A percentile compares a stretch with the other conserved stretches of the same genome.
phyloP scores from a whole-genome alignment of 2,329 filamentous ascomycete genomes.

The Epichloe sp. region DNA sequence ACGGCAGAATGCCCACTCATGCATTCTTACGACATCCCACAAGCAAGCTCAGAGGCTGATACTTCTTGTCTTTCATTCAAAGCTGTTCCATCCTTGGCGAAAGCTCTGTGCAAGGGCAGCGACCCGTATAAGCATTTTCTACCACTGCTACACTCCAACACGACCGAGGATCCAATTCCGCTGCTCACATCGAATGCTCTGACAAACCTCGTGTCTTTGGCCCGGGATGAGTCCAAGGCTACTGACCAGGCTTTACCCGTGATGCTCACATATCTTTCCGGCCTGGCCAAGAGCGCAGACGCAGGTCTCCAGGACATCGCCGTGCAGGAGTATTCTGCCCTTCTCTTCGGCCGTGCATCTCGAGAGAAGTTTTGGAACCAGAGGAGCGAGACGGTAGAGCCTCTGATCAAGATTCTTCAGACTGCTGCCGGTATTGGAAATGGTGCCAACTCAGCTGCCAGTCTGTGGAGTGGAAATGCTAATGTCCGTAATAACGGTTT shows the following conservation, averaged over 20 bases:
- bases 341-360: conserved; percentile 63
- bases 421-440: conserved; percentile 61
- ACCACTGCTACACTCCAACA: conserved; percentile 71
- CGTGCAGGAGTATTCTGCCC: conserved; percentile 76
- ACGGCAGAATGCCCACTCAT: not conserved
- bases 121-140: conserved; percentile 76
- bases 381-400: conserved; percentile 68
- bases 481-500: conserved; percentile 45
- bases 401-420: conserved; percentile 69
- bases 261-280: conserved; percentile 75
- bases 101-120: conserved; percentile 59
- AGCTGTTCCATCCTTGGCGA: conserved; percentile 71
- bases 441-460: conserved; percentile 48
- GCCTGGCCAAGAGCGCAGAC: conserved; percentile 72
- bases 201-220: conserved; percentile 59
- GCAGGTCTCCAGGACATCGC: conserved; percentile 90
- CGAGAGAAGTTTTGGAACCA: conserved; percentile 85
- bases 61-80: not conserved
- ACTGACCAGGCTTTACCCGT: conserved; percentile 68
- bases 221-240: conserved; percentile 48
- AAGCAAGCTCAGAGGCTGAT: not conserved
- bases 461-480: conserved; percentile 45
- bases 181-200: conserved; percentile 83
- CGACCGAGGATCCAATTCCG: conserved; percentile 65
- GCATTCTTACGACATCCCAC: not conserved